Evolutionary conservation across 352 stramenopile genomes (phyloP).

Genomic region (Globisporangium polare): DNA sequence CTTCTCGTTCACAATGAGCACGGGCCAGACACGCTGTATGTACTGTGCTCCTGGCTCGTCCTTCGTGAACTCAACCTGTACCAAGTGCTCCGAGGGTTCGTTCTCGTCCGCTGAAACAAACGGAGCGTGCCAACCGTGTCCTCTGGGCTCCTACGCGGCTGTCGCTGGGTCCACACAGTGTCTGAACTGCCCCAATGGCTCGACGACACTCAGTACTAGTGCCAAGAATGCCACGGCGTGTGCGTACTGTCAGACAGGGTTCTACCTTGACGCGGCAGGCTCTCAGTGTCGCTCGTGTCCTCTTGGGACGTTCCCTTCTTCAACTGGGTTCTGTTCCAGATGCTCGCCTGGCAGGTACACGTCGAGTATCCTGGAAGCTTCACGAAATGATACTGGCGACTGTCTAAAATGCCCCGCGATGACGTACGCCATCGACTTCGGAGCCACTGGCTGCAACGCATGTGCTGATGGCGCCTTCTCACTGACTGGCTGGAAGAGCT

Average conservation of each 20-base stretch:
- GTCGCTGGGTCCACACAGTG: constrained; percentile 21
- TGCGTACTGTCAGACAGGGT: constrained; percentile 24
- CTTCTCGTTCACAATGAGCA: constrained; percentile 30
- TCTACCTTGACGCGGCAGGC: constrained; percentile 24
- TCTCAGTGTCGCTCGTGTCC: constrained; percentile 22
- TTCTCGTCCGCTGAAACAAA: constrained; percentile 27
- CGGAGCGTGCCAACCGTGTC: constrained; percentile 42
- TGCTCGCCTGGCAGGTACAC: constrained; percentile 47
- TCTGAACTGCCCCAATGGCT: constrained; percentile 27
- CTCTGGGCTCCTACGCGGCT: constrained; percentile 33
- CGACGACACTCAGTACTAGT: constrained; percentile 24
- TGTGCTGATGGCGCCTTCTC: constrained; percentile 39
- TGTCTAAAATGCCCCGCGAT: constrained; percentile 46
- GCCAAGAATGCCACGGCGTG: constrained; percentile 29
- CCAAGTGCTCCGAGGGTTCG: constrained; percentile 31
- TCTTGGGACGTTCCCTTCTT: constrained; percentile 18
- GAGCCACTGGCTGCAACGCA: constrained; percentile 26
- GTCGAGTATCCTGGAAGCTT: constrained; percentile 1
- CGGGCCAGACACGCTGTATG: constrained; percentile 27
- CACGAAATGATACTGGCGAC: constrained; percentile 15
- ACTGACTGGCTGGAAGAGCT: constrained; percentile 51
- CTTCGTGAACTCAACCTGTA: constrained; percentile 22
- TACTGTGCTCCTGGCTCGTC: constrained; percentile 27
- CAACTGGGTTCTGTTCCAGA: constrained; percentile 28
- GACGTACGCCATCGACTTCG: constrained; percentile 19